phyloP scores from a whole-genome alignment of 2,329 filamentous ascomycete species.

The Teratosphaeria gauchensis region DNA sequence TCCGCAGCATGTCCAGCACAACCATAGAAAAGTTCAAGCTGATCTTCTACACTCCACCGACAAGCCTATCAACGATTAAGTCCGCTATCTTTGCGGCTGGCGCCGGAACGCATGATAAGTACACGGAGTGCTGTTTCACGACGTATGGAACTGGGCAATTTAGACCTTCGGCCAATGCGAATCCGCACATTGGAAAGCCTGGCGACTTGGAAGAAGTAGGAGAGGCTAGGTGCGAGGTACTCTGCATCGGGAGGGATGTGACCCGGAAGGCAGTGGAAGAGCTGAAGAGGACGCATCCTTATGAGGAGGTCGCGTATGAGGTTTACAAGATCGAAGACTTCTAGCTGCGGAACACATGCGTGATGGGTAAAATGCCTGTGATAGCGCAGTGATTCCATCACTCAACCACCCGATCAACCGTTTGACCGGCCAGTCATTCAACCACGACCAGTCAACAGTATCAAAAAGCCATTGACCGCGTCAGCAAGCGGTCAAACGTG shows the following conservation, averaged over 20 bases:
- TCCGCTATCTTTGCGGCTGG: conserved; percentile 37
- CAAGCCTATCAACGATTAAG: conserved; percentile 30
- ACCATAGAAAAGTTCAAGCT: conserved; percentile 29
- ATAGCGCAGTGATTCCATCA: not conserved
- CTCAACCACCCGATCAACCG: no score
- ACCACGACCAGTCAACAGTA: no score
- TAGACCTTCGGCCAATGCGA: conserved; percentile 50
- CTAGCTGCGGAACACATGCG: not conserved
- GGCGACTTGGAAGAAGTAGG: conserved; percentile 50
- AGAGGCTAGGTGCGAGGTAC: conserved; percentile 54
- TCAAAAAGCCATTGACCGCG: no score
- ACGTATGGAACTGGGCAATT: conserved; percentile 53
- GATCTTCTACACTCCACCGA: conserved; percentile 35
- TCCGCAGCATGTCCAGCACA: not conserved
- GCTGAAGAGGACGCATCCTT: conserved; percentile 47
- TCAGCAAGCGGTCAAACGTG: no score
- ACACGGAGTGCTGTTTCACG: conserved; percentile 31
- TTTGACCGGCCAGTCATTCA: no score
- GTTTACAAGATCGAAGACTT: conserved; percentile 35
- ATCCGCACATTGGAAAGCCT: conserved; percentile 52
- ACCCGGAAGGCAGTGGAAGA: conserved; percentile 50
- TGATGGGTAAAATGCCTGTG: not conserved
- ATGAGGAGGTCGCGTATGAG: conserved; percentile 38
- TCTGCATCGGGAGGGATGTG: conserved; percentile 51
- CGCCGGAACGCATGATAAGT: conserved; percentile 33